A percentile compares a stretch with the other conserved stretches of the same genome.
These are phyloP conservation scores for Debaryomyces sp. DNA, from an alignment of 1,139 yeast species.

Conservation along the genomic window DNA sequence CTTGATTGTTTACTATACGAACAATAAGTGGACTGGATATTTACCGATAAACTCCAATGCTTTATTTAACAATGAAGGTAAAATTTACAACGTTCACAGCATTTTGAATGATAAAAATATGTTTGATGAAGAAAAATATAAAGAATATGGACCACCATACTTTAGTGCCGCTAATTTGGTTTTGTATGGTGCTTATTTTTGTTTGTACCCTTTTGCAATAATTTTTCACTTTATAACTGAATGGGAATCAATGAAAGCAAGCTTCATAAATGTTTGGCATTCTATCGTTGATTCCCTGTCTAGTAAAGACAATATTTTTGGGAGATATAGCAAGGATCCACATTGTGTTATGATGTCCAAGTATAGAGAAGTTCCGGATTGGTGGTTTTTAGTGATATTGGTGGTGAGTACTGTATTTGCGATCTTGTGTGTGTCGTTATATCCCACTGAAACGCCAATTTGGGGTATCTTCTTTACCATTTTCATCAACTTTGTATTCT, in stretches of 20 bases:
- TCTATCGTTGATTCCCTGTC: constrained; percentile 35
- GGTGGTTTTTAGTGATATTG: constrained; percentile 40
- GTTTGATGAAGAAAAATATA: constrained; percentile 35
- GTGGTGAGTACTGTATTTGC: constrained; percentile 34
- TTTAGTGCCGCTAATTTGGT: constrained; percentile 47
- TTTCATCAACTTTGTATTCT: constrained; percentile 35
- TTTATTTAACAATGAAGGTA: constrained; percentile 37
- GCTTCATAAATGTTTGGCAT: constrained; percentile 39
- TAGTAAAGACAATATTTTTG: constrained; percentile 17
- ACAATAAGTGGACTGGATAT: constrained; percentile 43
- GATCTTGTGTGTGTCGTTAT: constrained; percentile 30
- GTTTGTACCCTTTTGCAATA: constrained; percentile 46
- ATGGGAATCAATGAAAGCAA: constrained; percentile 47
- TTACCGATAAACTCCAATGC: constrained; percentile 44
- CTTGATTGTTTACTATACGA: constrained; percentile 35
- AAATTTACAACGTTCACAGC: constrained; percentile 34
- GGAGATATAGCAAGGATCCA: constrained; percentile 33
- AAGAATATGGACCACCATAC: constrained; percentile 45
- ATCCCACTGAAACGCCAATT: constrained; percentile 41
- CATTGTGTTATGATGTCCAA: constrained; percentile 44
- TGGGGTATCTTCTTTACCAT: constrained; percentile 41
- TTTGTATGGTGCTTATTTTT: constrained; percentile 44
- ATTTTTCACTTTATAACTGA: constrained; percentile 42
- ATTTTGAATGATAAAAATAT: constrained; percentile 34
- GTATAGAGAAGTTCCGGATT: constrained; percentile 43